These are phyloP conservation scores for Elsinoe perseae DNA, from an alignment of 2,329 filamentous ascomycete genomes.

Conservation along the genomic window DNA sequence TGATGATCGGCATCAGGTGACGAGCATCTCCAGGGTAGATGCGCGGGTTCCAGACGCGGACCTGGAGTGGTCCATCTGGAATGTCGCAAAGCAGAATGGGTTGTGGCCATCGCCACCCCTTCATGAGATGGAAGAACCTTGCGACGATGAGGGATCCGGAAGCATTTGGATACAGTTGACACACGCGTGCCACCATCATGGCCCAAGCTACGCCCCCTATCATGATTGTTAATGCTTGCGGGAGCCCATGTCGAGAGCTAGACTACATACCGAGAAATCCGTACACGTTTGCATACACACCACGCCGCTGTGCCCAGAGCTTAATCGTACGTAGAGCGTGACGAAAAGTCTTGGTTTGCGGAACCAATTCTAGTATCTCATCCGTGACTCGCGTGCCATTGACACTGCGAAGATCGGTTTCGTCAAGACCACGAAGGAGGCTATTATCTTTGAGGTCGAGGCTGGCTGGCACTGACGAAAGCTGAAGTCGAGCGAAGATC, in stretches of 20 bases:
- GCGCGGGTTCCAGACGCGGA: conserved; percentile 91
- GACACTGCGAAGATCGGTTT: conserved; percentile 76
- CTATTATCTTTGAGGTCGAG: conserved; percentile 75
- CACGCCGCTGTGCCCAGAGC: conserved; percentile 72
- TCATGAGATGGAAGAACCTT: conserved; percentile 92
- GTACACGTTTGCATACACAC: not conserved
- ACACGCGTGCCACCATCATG: conserved; percentile 92
- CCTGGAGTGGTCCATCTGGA: conserved; percentile 70
- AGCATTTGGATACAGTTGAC: conserved; percentile 90
- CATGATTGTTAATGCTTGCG: conserved; percentile 90
- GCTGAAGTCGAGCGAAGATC: conserved; percentile 50
- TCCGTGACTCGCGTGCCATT: conserved; percentile 94
- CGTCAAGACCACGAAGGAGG: conserved; percentile 76
- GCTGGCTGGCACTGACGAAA: conserved; percentile 43
- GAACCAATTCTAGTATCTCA: conserved; percentile 81
- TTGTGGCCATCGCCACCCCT: conserved; percentile 85
- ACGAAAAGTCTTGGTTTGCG: conserved; percentile 82
- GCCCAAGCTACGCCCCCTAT: conserved; percentile 97
- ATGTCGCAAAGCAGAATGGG: conserved; percentile 87
- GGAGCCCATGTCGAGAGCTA: conserved; percentile 48
- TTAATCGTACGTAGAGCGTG: conserved; percentile 87
- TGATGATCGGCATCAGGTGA: conserved; percentile 97
- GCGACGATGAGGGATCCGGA: conserved; percentile 79
- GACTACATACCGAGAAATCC: not conserved
- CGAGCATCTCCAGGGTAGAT: conserved; percentile 72